phyloP scores from a whole-genome alignment of 2,329 filamentous ascomycete genomes.

The Botrytis fragariae region DNA sequence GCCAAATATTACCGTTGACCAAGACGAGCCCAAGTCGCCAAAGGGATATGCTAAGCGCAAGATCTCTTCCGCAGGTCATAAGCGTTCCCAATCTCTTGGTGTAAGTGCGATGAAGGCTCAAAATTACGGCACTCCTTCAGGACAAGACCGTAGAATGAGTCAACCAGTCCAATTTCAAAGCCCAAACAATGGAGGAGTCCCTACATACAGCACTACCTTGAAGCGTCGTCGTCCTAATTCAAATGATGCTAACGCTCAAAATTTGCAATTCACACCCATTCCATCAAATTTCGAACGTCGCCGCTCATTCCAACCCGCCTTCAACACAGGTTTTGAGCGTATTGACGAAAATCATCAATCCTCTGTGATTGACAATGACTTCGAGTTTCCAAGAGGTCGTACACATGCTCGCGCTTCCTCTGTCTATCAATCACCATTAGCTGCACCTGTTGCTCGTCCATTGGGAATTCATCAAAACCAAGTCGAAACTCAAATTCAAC shows the following conservation, averaged over 20 bases:
- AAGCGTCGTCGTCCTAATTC: constrained; percentile 31
- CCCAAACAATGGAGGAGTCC: constrained; percentile 20
- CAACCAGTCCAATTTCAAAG: constrained; percentile 16
- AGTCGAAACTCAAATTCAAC: constrained; percentile 1
- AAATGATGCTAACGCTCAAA: constrained; percentile 14
- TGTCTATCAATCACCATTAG: constrained; percentile 28
- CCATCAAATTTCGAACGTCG: not conserved
- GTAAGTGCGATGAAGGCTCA: constrained; percentile 15
- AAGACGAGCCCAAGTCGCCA: constrained; percentile 34
- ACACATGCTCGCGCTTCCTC: constrained; percentile 22
- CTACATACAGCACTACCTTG: constrained; percentile 17
- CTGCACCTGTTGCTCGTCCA: constrained; percentile 26
- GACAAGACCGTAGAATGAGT: constrained; percentile 26
- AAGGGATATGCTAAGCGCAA: constrained; percentile 34
- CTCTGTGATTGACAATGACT: not conserved
- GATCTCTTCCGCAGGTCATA: constrained; percentile 27
- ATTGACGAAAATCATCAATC: constrained; percentile 19
- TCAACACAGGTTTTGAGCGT: not conserved
- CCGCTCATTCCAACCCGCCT: constrained; percentile 9
- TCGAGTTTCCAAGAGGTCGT: constrained; percentile 8
- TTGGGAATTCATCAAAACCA: constrained; percentile 14
- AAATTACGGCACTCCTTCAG: constrained; percentile 18
- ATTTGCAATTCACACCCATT: constrained; percentile 6
- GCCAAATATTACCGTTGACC: constrained; percentile 39
- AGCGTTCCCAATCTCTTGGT: constrained; percentile 38